phyloP scores from a whole-genome alignment of 1,284 basidiomycete genomes.

The Trichosporon sp. region DNA sequence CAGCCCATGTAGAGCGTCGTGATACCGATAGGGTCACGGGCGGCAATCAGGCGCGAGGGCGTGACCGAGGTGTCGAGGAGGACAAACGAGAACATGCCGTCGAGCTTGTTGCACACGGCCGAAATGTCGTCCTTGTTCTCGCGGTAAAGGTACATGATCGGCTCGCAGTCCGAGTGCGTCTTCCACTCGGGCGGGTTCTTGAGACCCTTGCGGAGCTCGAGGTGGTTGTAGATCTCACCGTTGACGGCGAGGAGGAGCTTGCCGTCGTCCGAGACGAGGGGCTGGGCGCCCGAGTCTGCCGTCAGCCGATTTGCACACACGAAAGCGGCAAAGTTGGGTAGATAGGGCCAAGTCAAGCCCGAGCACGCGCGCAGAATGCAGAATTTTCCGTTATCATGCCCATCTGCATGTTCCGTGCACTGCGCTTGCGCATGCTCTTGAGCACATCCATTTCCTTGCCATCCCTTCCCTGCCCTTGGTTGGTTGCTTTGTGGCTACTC shows the following conservation, averaged over 20 bases:
- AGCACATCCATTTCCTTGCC: too few species aligned
- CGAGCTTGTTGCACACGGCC: slow-evolving; percentile 69
- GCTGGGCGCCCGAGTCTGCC: slow-evolving; percentile 92
- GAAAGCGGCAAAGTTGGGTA: neutral
- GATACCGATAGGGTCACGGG: slow-evolving; percentile 95
- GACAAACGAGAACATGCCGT: slow-evolving; percentile 99
- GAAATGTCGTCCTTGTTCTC: slow-evolving; percentile 81
- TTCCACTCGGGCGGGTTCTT: slow-evolving; percentile 73
- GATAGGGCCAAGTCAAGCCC: neutral
- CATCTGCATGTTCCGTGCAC: too few species aligned
- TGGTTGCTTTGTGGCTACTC: slow-evolving; percentile 50
- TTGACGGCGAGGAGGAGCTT: slow-evolving; percentile 88
- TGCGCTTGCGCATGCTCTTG: too few species aligned
- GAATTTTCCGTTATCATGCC: neutral
- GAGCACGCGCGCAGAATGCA: neutral
- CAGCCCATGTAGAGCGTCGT: slow-evolving; percentile 97
- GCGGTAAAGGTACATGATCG: slow-evolving; percentile 71
- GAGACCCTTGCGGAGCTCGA: slow-evolving; percentile 68
- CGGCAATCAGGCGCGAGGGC: slow-evolving; percentile 86
- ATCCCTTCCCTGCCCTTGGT: too few species aligned
- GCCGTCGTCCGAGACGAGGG: slow-evolving; percentile 80
- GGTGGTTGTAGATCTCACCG: slow-evolving; percentile 99
- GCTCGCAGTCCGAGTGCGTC: slow-evolving; percentile 97
- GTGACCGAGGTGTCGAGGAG: slow-evolving; percentile 86
- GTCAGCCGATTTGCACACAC: too few species aligned